Conservation (phyloP, 768 basidiomycete genomes). For the Roridomyces roridus region DNA sequence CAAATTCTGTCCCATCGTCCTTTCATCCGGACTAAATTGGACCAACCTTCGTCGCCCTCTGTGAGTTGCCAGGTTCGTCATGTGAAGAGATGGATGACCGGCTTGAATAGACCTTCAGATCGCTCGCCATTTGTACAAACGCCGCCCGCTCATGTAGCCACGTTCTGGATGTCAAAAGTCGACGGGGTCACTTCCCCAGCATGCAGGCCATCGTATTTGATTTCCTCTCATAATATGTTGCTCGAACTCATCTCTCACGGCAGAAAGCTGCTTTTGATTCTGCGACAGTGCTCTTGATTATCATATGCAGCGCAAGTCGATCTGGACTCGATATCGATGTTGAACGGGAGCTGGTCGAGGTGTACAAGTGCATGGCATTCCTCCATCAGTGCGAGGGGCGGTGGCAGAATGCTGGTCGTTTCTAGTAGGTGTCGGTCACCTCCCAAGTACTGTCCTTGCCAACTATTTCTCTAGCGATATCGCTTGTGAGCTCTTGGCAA, state of each 20-base stretch:
- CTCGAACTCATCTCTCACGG: not conserved
- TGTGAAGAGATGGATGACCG: not conserved
- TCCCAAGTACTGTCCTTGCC: not conserved
- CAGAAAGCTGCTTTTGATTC: slow-evolving; percentile 44
- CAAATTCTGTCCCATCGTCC: slow-evolving; percentile 67
- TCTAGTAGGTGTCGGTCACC: not conserved
- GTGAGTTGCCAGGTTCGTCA: not conserved
- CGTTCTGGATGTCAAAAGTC: slow-evolving; percentile 53
- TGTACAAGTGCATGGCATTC: slow-evolving; percentile 42
- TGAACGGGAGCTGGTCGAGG: slow-evolving; percentile 42
- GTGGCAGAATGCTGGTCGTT: slow-evolving; percentile 22
- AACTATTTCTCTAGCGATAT: slow-evolving; percentile 8
- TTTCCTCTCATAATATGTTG: not conserved
- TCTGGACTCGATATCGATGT: slow-evolving; percentile 34
- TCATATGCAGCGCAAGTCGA: slow-evolving; percentile 44
- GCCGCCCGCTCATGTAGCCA: slow-evolving; percentile 66
- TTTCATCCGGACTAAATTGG: slow-evolving; percentile 57
- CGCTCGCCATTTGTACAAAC: slow-evolving; percentile 70
- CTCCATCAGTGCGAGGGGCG: slow-evolving; percentile 7
- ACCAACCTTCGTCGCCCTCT: slow-evolving; percentile 22
- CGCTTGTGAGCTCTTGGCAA: slow-evolving; percentile 14
- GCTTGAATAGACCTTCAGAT: slow-evolving; percentile 33
- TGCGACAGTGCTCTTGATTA: slow-evolving; percentile 50
- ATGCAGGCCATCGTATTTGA: slow-evolving; percentile 6
- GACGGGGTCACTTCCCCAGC: slow-evolving; percentile 28